Evolutionary conservation across 2,329 filamentous ascomycete genomes (phyloP).

Genomic region (Atkinsonella texensis): DNA sequence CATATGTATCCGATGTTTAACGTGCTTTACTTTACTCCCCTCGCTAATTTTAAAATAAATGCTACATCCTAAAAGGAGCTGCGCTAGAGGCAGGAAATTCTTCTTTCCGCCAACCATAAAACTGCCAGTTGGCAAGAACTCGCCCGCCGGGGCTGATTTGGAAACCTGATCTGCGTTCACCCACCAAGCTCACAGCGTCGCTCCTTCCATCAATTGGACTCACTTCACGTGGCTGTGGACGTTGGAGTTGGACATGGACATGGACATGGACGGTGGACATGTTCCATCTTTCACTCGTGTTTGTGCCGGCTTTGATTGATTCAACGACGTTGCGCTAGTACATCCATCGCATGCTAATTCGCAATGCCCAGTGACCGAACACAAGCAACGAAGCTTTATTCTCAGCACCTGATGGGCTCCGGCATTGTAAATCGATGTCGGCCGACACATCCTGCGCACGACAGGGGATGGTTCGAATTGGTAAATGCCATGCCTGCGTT

Average conservation of each 20-base stretch:
- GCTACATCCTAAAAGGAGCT: conserved; percentile 76
- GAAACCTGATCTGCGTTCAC: conserved; percentile 81
- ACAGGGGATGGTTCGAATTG: too few relatives aligned
- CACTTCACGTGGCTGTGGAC: neutral
- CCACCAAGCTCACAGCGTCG: conserved; percentile 63
- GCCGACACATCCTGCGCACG: too few relatives aligned
- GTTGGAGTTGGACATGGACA: neutral
- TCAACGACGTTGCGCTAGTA: too few relatives aligned
- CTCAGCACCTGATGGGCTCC: too few relatives aligned
- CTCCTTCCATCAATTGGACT: neutral
- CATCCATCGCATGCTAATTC: too few relatives aligned
- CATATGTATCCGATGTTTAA: conserved; percentile 49
- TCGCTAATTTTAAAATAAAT: conserved; percentile 83
- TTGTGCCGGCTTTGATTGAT: too few relatives aligned
- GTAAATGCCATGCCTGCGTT: neutral
- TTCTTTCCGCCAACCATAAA: conserved; percentile 81
- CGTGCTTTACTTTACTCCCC: conserved; percentile 69
- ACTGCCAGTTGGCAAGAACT: conserved; percentile 64
- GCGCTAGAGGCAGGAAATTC: conserved; percentile 80
- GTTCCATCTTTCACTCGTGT: too few relatives aligned
- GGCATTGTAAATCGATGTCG: too few relatives aligned
- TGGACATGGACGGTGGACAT: too few relatives aligned
- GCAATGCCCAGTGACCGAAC: too few relatives aligned
- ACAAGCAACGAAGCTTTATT: too few relatives aligned
- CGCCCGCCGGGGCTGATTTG: conserved; percentile 69